phyloP scores from a whole-genome alignment of 306 rosid genomes.

The Myrica gale region DNA sequence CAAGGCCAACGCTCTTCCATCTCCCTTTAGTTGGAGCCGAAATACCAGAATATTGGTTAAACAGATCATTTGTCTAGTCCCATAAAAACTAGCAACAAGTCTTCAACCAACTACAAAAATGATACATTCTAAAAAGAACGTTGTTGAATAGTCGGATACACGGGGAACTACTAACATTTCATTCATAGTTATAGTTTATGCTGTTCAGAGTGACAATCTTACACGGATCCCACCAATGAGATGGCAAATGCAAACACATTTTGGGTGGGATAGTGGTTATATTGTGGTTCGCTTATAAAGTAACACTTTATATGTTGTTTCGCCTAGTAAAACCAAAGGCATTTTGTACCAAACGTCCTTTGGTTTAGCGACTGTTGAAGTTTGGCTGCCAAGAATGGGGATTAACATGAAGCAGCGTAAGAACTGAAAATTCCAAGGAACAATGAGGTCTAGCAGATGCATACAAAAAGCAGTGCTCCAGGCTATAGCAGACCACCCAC shows the following conservation, averaged over 20 bases:
- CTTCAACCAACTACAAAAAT: slow-evolving; percentile 14
- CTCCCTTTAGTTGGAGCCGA: slow-evolving; percentile 12
- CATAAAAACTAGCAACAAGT: slow-evolving; percentile 1
- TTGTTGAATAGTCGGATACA: slow-evolving; percentile 18
- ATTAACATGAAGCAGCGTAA: not conserved
- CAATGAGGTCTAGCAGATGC: slow-evolving; percentile 28
- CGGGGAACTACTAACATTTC: too few species aligned
- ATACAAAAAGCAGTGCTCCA: slow-evolving; percentile 22
- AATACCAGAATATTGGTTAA: slow-evolving; percentile 1
- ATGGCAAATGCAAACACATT: slow-evolving; percentile 29
- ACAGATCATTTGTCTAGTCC: not conserved
- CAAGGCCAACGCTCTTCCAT: slow-evolving; percentile 46
- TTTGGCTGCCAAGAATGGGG: slow-evolving; percentile 52
- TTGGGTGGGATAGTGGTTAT: slow-evolving; percentile 38
- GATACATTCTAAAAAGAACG: not conserved
- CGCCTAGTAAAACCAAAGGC: slow-evolving; percentile 23
- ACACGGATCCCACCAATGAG: slow-evolving; percentile 19
- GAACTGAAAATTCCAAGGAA: slow-evolving; percentile 7
- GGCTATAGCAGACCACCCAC: slow-evolving; percentile 45
- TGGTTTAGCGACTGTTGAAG: slow-evolving; percentile 48
- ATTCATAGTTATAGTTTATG: slow-evolving; percentile 11
- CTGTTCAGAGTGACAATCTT: slow-evolving; percentile 6
- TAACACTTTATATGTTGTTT: slow-evolving; percentile 12
- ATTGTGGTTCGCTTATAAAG: slow-evolving; percentile 32
- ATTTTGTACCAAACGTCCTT: slow-evolving; percentile 30